A percentile compares a stretch with the other conserved stretches of the same genome.
Evolutionary conservation across 2,329 filamentous ascomycete genomes (phyloP).

Genomic region (Sclerotiophoma versabilis): DNA sequence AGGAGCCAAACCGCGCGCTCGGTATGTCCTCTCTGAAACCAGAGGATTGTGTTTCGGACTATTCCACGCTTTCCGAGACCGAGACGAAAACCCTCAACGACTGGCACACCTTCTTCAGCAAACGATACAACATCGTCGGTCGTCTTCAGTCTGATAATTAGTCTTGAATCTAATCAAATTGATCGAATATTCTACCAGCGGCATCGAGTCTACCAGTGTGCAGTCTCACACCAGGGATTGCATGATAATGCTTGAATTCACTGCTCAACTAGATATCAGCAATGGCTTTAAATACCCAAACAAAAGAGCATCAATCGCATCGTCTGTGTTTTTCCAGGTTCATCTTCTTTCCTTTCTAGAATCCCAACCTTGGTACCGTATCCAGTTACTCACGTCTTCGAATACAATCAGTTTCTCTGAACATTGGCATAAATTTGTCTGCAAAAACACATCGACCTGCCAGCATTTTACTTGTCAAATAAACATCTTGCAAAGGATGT

Average conservation of each 20-base stretch:
- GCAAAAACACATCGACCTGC: neutral
- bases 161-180: slow-evolving; percentile 23
- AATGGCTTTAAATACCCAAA: neutral
- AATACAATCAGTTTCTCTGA: neutral
- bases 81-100: slow-evolving; percentile 86
- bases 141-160: slow-evolving; percentile 35
- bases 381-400: neutral
- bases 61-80: slow-evolving; percentile 82
- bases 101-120: slow-evolving; percentile 96
- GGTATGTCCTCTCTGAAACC: slow-evolving; percentile 84
- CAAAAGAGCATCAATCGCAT: neutral
- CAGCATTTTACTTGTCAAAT: neutral
- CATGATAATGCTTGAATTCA: neutral
- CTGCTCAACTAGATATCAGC: neutral
- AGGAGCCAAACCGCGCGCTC: slow-evolving; percentile 92
- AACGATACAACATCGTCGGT: slow-evolving; percentile 92
- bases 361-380: no score
- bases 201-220: neutral
- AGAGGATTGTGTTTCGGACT: slow-evolving; percentile 82
- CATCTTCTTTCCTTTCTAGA: no score
- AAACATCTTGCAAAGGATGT: no score
- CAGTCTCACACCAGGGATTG: neutral
- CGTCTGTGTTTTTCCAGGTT: neutral
- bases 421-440: neutral
- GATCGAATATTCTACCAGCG: neutral